Conservation (phyloP, 768 basidiomycete genomes). For the Tulasnella sp. region DNA sequence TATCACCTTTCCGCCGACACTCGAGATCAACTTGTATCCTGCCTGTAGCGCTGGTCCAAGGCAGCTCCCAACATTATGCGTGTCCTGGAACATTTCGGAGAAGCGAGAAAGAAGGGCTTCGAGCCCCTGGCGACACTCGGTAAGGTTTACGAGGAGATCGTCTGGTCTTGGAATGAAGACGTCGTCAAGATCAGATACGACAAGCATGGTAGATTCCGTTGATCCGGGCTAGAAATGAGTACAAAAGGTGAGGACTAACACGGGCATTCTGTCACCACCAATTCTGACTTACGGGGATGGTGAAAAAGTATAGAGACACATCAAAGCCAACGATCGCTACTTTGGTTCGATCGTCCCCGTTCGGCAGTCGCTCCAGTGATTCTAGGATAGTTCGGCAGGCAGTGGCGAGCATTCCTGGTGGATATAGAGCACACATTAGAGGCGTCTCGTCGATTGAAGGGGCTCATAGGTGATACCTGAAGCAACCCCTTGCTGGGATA, state of each 20-base stretch:
- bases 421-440: not conserved
- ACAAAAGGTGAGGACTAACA: too few relatives aligned
- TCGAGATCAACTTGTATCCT: conserved; percentile 92
- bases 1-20: conserved; percentile 90
- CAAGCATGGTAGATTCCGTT: conserved; percentile 82
- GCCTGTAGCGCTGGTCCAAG: conserved; percentile 91
- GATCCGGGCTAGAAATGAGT: conserved; percentile 25
- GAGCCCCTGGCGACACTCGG: conserved; percentile 67
- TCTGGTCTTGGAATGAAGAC: conserved; percentile 95
- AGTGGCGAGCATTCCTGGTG: conserved; percentile 89
- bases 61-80: conserved; percentile 83
- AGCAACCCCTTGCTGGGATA: conserved; percentile 83
- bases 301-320: conserved; percentile 91
- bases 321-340: conserved; percentile 89
- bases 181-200: conserved; percentile 93
- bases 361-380: conserved; percentile 88
- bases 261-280: not conserved
- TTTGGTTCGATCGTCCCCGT: conserved; percentile 87
- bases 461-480: conserved; percentile 41
- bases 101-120: conserved; percentile 74
- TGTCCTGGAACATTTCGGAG: conserved; percentile 98
- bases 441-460: not conserved
- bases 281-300: conserved; percentile 54
- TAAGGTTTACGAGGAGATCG: conserved; percentile 90
- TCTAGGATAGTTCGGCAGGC: conserved; percentile 95